Evolutionary conservation across 2,329 filamentous ascomycete species (phyloP).

Genomic region (Hymenoscyphus fraxineus): DNA sequence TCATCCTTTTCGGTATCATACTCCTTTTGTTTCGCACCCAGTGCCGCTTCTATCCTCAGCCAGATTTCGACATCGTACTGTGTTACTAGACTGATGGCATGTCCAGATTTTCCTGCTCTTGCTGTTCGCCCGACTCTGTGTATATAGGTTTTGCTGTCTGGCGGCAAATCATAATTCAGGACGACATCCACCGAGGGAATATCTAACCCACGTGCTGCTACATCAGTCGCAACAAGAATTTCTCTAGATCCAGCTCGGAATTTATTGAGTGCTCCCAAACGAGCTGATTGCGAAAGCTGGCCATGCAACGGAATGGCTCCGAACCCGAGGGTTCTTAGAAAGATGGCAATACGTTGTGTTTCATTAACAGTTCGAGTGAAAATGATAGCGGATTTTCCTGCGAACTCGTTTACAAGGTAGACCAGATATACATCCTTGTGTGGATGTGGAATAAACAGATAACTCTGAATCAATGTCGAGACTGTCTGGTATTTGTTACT

Average conservation of each 20-base stretch:
- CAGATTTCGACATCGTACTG: conserved; percentile 85
- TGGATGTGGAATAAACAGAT: conserved; percentile 79
- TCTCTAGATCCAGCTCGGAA: conserved; percentile 78
- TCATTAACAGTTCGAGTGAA: conserved; percentile 93
- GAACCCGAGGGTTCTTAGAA: conserved; percentile 81
- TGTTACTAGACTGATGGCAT: conserved; percentile 76
- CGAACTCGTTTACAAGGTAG: conserved; percentile 79
- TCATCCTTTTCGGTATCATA: conserved; percentile 73
- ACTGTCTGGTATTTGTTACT: conserved; percentile 88
- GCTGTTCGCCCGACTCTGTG: conserved; percentile 87
- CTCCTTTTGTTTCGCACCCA: conserved; percentile 72
- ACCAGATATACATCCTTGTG: conserved; percentile 90
- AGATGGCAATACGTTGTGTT: conserved; percentile 77
- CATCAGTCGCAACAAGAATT: conserved; percentile 88
- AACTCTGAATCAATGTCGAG: conserved; percentile 79
- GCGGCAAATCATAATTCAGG: conserved; percentile 79
- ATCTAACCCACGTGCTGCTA: conserved; percentile 89
- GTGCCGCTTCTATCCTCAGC: conserved; percentile 74
- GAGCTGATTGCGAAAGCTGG: conserved; percentile 81
- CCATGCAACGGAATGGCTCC: conserved; percentile 90
- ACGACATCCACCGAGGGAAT: conserved; percentile 89
- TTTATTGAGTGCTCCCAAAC: conserved; percentile 84
- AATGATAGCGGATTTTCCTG: conserved; percentile 81
- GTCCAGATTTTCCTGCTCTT: conserved; percentile 78
- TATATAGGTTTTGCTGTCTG: conserved; percentile 85